Conservation (phyloP, 495 filamentous ascomycete species). For the Neohortaea acidophila region DNA sequence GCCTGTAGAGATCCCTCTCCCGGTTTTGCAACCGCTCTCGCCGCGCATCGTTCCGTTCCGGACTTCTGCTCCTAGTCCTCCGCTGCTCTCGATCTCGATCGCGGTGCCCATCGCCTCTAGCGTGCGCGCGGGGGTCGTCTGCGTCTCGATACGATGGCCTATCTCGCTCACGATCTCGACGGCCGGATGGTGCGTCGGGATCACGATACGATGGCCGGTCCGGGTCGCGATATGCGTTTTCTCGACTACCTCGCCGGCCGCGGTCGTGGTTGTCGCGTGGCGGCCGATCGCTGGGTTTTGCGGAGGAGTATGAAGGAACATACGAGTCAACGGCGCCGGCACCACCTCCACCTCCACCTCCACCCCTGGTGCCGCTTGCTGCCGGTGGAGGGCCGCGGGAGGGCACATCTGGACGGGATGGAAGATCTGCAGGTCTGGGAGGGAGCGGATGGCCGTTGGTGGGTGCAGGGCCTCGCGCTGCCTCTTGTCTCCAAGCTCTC, state of each 20-base stretch:
- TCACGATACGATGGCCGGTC: slow-evolving; percentile 7
- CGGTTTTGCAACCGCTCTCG: slow-evolving; percentile 11
- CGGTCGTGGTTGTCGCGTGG: slow-evolving; percentile 5
- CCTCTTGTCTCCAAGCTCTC: slow-evolving; percentile 11
- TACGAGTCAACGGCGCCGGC: slow-evolving; percentile 20
- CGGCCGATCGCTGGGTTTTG: slow-evolving; percentile 1
- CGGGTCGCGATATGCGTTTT: too few species aligned
- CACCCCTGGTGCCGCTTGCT: neutral
- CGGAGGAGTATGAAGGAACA: slow-evolving; percentile 22
- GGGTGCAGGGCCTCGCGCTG: neutral
- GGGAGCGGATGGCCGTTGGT: slow-evolving; percentile 8
- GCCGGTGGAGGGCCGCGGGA: slow-evolving; percentile 14
- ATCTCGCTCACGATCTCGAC: neutral
- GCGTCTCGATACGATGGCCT: neutral
- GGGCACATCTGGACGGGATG: slow-evolving; percentile 1
- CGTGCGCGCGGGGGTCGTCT: neutral
- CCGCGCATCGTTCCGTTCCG: slow-evolving; percentile 8
- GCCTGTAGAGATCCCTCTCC: slow-evolving; percentile 17
- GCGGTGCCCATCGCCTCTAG: neutral
- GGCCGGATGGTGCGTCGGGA: neutral
- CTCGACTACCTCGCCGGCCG: slow-evolving; percentile 1
- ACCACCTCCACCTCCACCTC: slow-evolving; percentile 1
- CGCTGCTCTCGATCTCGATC: slow-evolving; percentile 11
- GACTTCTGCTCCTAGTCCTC: slow-evolving; percentile 17
- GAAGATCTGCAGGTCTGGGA: slow-evolving; percentile 8